Evolutionary conservation across 2,329 filamentous ascomycete genomes (phyloP), one percentile per base, ranked within the genome.

Genomic region (Zalaria obscura): DNA sequence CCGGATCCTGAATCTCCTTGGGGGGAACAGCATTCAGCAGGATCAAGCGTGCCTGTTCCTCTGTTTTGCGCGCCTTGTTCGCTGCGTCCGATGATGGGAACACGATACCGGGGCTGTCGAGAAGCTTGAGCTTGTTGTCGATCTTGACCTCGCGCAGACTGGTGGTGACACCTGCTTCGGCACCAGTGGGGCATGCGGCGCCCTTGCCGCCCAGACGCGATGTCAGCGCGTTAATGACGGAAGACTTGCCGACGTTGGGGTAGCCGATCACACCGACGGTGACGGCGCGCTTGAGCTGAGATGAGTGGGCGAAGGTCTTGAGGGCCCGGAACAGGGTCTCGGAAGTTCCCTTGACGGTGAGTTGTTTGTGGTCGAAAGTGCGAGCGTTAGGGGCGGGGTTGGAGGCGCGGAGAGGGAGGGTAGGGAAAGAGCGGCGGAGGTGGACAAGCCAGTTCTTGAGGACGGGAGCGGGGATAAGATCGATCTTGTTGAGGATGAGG

Each of bases 191-290:
- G 60, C 87, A 94, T 35, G 85, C 83, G 31, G 72, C 70, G 51
- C 73, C 69, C 55, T 75, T 78, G 43, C 78, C 73, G 49, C 80
- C 76, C 51, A 94, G 69, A 32, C 85, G 76, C 32, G 83, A 78
- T 18, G 86, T 81, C 42, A 95, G 77, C 10, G 87, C 84, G 61
- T 95, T 95, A 72, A 95, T 94, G 54, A 95, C 86, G 39, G 87
- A 94, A 27, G 86, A 93, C 69, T 95, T 95, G 58, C 88, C 88
- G 45, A 94, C 88, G 59, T 95, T 95, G 53, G 88, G 88, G 61
- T 94, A 95, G 27, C 88, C 88, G 52, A 95, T 93, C 47, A 95
- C 84, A 49, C 88, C 88, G 46, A 95, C 88, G 18, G 84, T 88
- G 53, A 93, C 78, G 40, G 87, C 81, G 42, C 88, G 81, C 71